phyloP scores from a whole-genome alignment of 2,329 filamentous ascomycete genomes.

The Samsoniella hepiali region DNA sequence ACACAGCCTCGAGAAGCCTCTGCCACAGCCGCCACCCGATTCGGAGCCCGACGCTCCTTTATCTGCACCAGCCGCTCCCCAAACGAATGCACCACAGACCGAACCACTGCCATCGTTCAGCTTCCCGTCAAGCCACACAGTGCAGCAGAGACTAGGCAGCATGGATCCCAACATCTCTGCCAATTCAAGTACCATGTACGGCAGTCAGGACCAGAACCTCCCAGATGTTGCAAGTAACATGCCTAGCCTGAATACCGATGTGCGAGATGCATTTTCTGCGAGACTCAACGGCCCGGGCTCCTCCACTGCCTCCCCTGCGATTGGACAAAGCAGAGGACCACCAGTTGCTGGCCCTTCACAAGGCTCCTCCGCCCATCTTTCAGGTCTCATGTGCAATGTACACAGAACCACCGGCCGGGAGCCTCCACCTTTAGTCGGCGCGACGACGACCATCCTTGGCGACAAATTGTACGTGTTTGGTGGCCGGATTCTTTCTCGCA shows the following conservation, averaged over 20 bases:
- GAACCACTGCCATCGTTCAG: constrained; percentile 22
- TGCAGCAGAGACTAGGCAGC: background rate
- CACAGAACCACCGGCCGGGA: constrained; percentile 85
- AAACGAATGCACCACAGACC: constrained; percentile 26
- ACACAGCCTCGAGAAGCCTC: constrained; percentile 55
- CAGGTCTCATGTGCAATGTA: constrained; percentile 68
- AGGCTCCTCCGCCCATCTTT: constrained; percentile 55
- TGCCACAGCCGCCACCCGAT: constrained; percentile 48
- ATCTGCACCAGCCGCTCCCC: background rate
- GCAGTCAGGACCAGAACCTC: constrained; percentile 11
- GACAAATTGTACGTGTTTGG: constrained; percentile 98
- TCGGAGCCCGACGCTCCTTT: constrained; percentile 16
- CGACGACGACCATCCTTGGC: constrained; percentile 89
- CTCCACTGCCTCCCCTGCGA: constrained; percentile 55
- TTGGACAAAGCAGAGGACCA: constrained; percentile 34
- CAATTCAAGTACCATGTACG: constrained; percentile 11
- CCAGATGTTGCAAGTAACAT: constrained; percentile 2
- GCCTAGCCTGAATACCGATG: constrained; percentile 7
- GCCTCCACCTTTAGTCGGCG: constrained; percentile 86
- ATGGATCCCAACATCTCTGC: constrained; percentile 8
- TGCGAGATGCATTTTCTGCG: constrained; percentile 11
- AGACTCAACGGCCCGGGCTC: constrained; percentile 48
- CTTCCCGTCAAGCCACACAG: constrained; percentile 4
- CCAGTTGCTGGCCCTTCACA: constrained; percentile 43
- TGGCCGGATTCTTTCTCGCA: constrained; percentile 80